Conservation (phyloP, 257 asterid species). For the Solanum acaule region DNA sequence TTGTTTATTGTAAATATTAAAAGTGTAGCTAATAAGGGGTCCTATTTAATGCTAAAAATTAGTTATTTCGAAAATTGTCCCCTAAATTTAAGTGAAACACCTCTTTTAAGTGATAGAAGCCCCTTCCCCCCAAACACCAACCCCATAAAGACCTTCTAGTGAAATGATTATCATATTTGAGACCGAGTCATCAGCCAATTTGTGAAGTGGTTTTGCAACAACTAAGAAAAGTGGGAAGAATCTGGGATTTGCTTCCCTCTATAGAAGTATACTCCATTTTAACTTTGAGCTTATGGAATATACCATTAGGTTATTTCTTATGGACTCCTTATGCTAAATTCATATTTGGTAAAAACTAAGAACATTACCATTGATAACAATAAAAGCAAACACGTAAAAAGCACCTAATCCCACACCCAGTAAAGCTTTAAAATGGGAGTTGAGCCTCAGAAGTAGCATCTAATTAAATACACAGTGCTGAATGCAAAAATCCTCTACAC, state of each 20-base stretch:
- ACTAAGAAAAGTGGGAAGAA: not conserved
- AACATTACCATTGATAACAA: not conserved
- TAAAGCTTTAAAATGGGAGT: not conserved
- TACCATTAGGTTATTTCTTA: not conserved
- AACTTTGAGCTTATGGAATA: not conserved
- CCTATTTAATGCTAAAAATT: too few species aligned
- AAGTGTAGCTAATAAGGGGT: too few species aligned
- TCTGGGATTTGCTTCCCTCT: not conserved
- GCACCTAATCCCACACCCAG: not conserved
- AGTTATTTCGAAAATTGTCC: too few species aligned
- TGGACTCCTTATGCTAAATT: not conserved
- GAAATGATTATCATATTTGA: too few species aligned
- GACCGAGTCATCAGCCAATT: not conserved
- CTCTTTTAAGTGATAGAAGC: too few species aligned
- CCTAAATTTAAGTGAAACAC: too few species aligned
- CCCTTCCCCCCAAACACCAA: too few species aligned
- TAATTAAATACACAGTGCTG: too few species aligned
- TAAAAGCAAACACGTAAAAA: not conserved
- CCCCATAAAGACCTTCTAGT: too few species aligned
- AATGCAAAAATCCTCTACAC: not conserved
- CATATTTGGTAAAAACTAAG: not conserved
- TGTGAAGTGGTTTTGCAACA: not conserved
- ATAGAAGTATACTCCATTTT: not conserved
- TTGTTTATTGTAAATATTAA: too few species aligned
- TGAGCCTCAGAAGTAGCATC: too few species aligned